A percentile compares a stretch with the other conserved stretches of the same genome.
Conservation (phyloP, 2,329 filamentous ascomycete species). For the Phyllosticta paracitricarpa region DNA sequence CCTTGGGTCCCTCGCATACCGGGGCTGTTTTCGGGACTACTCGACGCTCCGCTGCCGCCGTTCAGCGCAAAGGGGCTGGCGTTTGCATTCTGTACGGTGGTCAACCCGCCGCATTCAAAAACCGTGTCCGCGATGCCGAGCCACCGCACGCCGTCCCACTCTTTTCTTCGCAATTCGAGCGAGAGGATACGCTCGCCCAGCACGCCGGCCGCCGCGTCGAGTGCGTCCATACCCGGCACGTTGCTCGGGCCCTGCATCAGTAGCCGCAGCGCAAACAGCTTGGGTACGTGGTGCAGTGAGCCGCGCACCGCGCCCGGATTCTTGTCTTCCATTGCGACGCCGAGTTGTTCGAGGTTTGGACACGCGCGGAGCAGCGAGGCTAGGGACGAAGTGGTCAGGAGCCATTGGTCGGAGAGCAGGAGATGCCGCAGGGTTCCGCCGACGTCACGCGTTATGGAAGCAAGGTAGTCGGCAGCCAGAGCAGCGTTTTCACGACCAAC, state of each 20-base stretch:
- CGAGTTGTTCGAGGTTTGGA: slow-evolving; percentile 50
- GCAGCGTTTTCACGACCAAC: slow-evolving; percentile 3
- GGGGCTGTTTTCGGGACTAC: slow-evolving; percentile 10
- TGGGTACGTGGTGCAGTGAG: slow-evolving; percentile 28
- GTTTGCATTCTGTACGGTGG: slow-evolving; percentile 13
- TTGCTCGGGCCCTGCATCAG: slow-evolving; percentile 22
- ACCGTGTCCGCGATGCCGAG: slow-evolving; percentile 30
- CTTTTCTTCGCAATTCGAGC: slow-evolving; percentile 24
- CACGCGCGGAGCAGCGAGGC: slow-evolving; percentile 43
- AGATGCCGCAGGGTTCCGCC: slow-evolving; percentile 45
- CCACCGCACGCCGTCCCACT: slow-evolving; percentile 27
- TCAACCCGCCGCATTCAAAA: slow-evolving; percentile 27
- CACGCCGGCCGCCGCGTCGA: slow-evolving; percentile 20
- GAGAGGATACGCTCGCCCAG: slow-evolving; percentile 23
- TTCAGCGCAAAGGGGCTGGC: not conserved
- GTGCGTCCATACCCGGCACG: slow-evolving; percentile 23
- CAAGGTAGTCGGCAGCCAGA: slow-evolving; percentile 37
- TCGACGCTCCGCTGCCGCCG: slow-evolving; percentile 8
- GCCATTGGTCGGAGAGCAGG: slow-evolving; percentile 47
- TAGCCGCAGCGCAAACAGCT: slow-evolving; percentile 32
- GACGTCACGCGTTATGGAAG: slow-evolving; percentile 41
- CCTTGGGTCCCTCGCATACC: not conserved
- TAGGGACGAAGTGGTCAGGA: slow-evolving; percentile 39
- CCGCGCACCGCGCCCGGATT: slow-evolving; percentile 28
- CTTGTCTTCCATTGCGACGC: slow-evolving; percentile 46